Percentiles rank a stretch among this genome's conserved stretches.
These are phyloP conservation scores for Ceratocystis colombiana DNA, from an alignment of 2,329 filamentous ascomycete genomes.

Conservation along the genomic window DNA sequence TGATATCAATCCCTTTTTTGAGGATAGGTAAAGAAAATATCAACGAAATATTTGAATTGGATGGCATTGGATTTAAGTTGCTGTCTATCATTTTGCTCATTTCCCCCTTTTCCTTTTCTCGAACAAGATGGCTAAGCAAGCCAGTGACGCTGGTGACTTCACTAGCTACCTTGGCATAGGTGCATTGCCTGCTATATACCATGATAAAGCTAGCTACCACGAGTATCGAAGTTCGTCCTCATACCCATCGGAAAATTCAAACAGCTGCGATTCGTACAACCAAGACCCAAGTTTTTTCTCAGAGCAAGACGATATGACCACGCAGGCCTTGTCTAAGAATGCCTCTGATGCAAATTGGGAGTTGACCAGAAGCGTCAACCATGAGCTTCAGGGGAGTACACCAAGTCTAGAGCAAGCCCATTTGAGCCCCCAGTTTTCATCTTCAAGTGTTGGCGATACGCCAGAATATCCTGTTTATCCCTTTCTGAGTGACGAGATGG, in stretches of 20 bases:
- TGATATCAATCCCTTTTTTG: not conserved
- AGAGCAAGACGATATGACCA: not conserved
- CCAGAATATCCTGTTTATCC: conserved; percentile 7
- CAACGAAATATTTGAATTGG: not conserved
- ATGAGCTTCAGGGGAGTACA: not conserved
- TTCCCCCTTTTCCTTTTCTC: not conserved
- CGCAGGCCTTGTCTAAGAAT: not conserved
- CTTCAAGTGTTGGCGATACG: not conserved
- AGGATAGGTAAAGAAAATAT: not conserved
- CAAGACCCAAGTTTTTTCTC: not conserved
- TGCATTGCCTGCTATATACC: not conserved
- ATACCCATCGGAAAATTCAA: not conserved
- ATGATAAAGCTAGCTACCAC: not conserved
- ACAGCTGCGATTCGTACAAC: not conserved
- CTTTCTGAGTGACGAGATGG: conserved; percentile 10
- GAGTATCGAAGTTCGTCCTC: not conserved
- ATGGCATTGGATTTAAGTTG: not conserved
- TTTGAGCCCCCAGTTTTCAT: not conserved
- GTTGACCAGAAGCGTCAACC: not conserved
- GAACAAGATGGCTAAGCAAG: conserved; percentile 1
- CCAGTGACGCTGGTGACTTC: not conserved
- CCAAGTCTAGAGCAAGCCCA: not conserved
- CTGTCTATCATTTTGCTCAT: not conserved
- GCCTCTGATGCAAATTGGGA: not conserved
- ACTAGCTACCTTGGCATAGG: not conserved